Percentiles rank a stretch among this genome's conserved stretches.
These are phyloP conservation scores for Ilex asprella DNA, from an alignment of 257 asterid genomes.

Conservation along the genomic window DNA sequence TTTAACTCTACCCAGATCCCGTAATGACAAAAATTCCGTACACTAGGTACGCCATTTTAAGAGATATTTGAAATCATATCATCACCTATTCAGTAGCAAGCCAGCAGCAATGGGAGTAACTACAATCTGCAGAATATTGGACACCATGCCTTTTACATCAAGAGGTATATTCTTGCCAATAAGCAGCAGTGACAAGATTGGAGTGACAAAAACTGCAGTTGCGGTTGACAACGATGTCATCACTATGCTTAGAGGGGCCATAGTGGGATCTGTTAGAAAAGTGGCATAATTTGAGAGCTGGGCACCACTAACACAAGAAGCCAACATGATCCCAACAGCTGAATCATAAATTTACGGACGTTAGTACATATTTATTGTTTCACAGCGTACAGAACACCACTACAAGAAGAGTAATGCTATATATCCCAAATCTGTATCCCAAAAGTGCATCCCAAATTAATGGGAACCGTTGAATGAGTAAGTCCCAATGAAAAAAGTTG, in stretches of 20 bases:
- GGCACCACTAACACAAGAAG: slow-evolving; percentile 96
- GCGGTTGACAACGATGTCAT: slow-evolving; percentile 97
- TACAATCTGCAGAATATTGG: slow-evolving; percentile 83
- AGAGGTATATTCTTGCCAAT: slow-evolving; percentile 86
- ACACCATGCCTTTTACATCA: slow-evolving; percentile 92
- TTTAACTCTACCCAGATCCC: too few species aligned
- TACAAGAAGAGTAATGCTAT: too few species aligned
- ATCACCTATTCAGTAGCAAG: slow-evolving; percentile 72
- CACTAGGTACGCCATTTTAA: too few species aligned
- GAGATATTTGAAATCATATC: background rate
- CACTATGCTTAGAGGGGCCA: slow-evolving; percentile 99
- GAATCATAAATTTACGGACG: slow-evolving; percentile 24
- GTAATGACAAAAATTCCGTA: too few species aligned
- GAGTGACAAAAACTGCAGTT: slow-evolving; percentile 81
- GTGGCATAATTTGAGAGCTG: slow-evolving; percentile 96
- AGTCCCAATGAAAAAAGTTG: too few species aligned
- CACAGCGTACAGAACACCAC: too few species aligned
- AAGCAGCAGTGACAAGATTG: slow-evolving; percentile 68
- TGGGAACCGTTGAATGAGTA: too few species aligned
- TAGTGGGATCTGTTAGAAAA: slow-evolving; percentile 72
- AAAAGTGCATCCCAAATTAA: too few species aligned
- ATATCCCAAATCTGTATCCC: too few species aligned
- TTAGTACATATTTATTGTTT: slow-evolving; percentile 11
- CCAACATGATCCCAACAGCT: slow-evolving; percentile 91
- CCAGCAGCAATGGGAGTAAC: slow-evolving; percentile 89